Evolutionary conservation across 768 basidiomycete genomes (phyloP), one percentile per base, ranked within the genome.

Genomic region (Podaxis sp.): DNA sequence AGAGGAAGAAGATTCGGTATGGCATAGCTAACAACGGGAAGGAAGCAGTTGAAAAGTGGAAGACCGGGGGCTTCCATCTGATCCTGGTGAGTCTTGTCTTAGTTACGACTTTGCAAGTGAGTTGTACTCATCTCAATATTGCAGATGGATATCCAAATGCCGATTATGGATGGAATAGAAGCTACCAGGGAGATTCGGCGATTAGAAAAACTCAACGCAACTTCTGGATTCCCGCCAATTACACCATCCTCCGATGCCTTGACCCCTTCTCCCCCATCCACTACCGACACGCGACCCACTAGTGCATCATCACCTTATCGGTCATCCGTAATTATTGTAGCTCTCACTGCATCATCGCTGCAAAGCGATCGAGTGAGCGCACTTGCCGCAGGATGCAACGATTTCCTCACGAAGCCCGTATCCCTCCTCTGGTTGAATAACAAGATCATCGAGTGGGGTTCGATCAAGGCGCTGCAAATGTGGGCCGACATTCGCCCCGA

Each of bases 131-230:
- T n/a, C 52, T 66, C 53, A 56, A 41, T 41, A 37, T 29, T 63
- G 3, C 66, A 98, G 96, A 99, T 99, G 97, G 97, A 99, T 78
- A 98, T 99, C 58, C 96, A 98, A 76, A 95, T 99, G 86, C 97
- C 97, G 8, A 89, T 98, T 67, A 98, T 97, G 92, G 94, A 96
- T 74, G 97, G 97, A 37, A 97, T 98, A 54, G 87, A 93, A 71
- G 97, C 97, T 6, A 99, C 97, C 3, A 95, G 94, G 69, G 93
- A 96, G 73, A 99, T 99, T 63, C 83, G 97, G 56, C 85, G 87
- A 58, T 74, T 96, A 47, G 96, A 98, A 72, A 89, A 86, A 68
- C 64, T 75, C 40, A 86, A 82, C 63, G 83, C 86, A 55, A 78
- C 83, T 52, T 84, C 87, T 50, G 88, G 87, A 7, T 89, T 83